Evolutionary conservation across 345 rosid species (phyloP).

Genomic region (Durio zibethinus): DNA sequence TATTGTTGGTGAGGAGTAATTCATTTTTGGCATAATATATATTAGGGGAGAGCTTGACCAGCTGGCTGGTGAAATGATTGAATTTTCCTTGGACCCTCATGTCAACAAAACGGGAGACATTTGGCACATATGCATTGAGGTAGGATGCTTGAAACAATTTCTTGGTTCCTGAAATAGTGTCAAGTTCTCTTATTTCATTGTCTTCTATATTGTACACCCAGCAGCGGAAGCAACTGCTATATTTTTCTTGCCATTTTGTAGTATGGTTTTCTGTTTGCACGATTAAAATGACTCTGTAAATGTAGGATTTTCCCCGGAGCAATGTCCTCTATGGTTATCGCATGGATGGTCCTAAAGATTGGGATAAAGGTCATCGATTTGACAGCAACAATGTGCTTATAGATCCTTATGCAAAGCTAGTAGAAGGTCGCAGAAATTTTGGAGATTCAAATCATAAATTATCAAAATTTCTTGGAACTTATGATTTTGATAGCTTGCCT

Average conservation of each 20-base stretch:
- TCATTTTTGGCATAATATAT: neutral
- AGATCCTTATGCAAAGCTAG: conserved; percentile 89
- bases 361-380: conserved; percentile 86
- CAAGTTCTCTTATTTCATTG: neutral
- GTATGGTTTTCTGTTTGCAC: neutral
- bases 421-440: conserved; percentile 70
- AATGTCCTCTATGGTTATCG: conserved; percentile 83
- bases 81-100: conserved; percentile 66
- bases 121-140: conserved; percentile 90
- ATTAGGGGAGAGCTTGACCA: conserved; percentile 36
- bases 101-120: conserved; percentile 79
- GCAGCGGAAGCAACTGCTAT: neutral
- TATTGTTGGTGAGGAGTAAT: neutral
- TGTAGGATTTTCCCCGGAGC: conserved; percentile 67
- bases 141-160: conserved; percentile 14
- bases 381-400: conserved; percentile 57
- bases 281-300: conserved; percentile 20
- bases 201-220: neutral
- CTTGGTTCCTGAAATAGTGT: neutral
- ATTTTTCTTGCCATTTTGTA: neutral
- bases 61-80: conserved; percentile 47
- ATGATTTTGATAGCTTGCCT: conserved; percentile 71
- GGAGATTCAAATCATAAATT: conserved; percentile 64
- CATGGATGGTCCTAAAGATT: conserved; percentile 76
- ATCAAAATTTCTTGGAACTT: conserved; percentile 72